Percentiles rank a stretch among this genome's conserved stretches.
These are phyloP conservation scores for Cadophora malorum DNA, from an alignment of 2,329 filamentous ascomycete genomes.

Conservation along the genomic window DNA sequence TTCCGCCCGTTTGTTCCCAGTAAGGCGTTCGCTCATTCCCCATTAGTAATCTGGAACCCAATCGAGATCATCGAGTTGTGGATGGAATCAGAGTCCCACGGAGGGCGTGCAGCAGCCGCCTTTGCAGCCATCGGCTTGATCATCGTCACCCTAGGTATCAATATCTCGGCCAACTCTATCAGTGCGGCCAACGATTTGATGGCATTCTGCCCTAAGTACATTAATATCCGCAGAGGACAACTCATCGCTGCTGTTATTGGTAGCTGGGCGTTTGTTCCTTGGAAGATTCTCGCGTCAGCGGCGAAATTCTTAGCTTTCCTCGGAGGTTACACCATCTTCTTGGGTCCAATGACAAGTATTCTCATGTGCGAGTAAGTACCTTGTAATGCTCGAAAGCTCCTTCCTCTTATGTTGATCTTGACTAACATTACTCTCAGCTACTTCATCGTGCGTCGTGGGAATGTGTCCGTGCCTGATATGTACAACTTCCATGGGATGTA, in stretches of 20 bases:
- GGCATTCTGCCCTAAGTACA: slow-evolving; percentile 57
- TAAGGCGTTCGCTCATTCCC: too few relatives aligned
- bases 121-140: slow-evolving; percentile 60
- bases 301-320: slow-evolving; percentile 68
- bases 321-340: slow-evolving; percentile 67
- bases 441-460: slow-evolving; percentile 48
- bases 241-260: slow-evolving; percentile 59
- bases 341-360: slow-evolving; percentile 65
- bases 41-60: slow-evolving; percentile 54
- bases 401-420: background rate
- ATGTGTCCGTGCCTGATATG: slow-evolving; percentile 47
- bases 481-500: slow-evolving; percentile 43
- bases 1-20: too few relatives aligned
- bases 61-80: slow-evolving; percentile 53
- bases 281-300: slow-evolving; percentile 69
- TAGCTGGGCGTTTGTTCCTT: slow-evolving; percentile 66
- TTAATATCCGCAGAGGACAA: slow-evolving; percentile 63
- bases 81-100: slow-evolving; percentile 51
- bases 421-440: slow-evolving; percentile 41
- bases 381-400: background rate
- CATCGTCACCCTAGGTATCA: slow-evolving; percentile 61
- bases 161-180: slow-evolving; percentile 63
- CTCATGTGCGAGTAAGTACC: slow-evolving; percentile 46
- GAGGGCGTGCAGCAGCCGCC: slow-evolving; percentile 52
- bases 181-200: slow-evolving; percentile 62